phyloP scores from a whole-genome alignment of 805 yeast genomes.

The Teunomyces stri region DNA sequence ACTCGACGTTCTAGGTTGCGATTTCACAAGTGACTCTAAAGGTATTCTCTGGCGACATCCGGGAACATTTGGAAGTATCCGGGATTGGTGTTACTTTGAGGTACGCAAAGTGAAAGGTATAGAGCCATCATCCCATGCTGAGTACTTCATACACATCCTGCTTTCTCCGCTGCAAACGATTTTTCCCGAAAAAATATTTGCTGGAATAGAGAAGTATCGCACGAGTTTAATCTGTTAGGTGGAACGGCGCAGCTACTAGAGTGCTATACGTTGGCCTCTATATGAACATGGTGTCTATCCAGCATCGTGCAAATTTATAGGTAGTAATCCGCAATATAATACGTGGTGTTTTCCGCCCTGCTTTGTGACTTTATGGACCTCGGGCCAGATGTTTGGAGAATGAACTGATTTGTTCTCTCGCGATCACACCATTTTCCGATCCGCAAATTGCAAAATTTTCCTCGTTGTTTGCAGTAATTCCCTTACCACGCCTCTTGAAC shows the following conservation, averaged over 20 bases:
- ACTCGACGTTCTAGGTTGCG: not conserved
- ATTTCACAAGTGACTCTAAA: not conserved
- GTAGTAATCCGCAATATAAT: no score
- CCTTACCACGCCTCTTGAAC: not conserved
- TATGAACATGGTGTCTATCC: no score
- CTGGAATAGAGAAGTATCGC: not conserved
- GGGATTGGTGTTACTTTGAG: not conserved
- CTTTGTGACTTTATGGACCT: not conserved
- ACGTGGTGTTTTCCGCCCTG: no score
- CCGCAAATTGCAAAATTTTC: slow-evolving; percentile 3
- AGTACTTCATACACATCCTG: not conserved
- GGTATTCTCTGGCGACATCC: not conserved
- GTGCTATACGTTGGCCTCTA: no score
- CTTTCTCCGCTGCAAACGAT: not conserved
- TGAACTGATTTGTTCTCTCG: not conserved
- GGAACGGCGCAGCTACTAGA: not conserved
- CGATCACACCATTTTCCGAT: slow-evolving; percentile 4
- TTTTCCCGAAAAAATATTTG: slow-evolving; percentile 1
- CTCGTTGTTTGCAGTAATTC: slow-evolving; percentile 3
- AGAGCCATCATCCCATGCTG: not conserved
- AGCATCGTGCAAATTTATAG: no score
- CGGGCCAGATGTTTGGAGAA: not conserved
- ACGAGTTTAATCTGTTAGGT: not conserved
- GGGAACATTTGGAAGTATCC: not conserved
- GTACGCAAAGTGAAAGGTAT: not conserved